Base-by-base conservation (phyloP, 345 rosid genomes). In the Sisymbrium irio region DNA sequence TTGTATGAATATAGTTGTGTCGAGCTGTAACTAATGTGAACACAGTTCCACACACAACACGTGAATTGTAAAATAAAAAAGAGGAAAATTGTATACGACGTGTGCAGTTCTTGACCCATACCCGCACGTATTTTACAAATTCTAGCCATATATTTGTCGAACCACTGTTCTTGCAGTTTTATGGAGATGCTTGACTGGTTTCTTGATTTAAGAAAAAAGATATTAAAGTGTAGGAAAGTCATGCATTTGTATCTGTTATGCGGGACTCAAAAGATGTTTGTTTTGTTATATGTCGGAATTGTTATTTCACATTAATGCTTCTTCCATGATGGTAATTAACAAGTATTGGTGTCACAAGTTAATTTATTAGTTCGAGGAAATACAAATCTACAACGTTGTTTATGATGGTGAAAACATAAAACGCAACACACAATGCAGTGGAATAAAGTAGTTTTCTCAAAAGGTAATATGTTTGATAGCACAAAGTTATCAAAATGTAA, bases 1-100 rank as follows among this genome's bases (percentile, higher is more conserved):
- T 76, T 76, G 60, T 69, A 76, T 76, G 75, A 69, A 69, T 70
- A 69, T 68, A 70, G 79, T 76, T 76, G 75, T 69, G 36, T 62
- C 9, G 37, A 54, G 79, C 79, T 76, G 79, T 76, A 62, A 62
- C 51, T 9, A 71, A 61, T 65, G 78, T 71, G 72, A 76, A 76
- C 72, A 69, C 64, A 85, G 87, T 45, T 63, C 65, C 71, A 76
- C 75, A 69, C 20, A 76, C 13, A 55, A 69, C 75, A 62, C 60
- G 65, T 76, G 79, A 75, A 68, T 64, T 61, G 54, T 69, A 75
- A 69, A 62, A 11, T 20, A 14, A 53, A 42, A 9, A 3, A 22
- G n/a, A 42, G 27, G 30, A 62, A 18, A 41, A 0, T 5, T 65
- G 45, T 45, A 12, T 6, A 33, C 40, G 60, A 37, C 44, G 67